Evolutionary conservation across 345 rosid species (phyloP).

Genomic region (Eutrema heterophyllum): DNA sequence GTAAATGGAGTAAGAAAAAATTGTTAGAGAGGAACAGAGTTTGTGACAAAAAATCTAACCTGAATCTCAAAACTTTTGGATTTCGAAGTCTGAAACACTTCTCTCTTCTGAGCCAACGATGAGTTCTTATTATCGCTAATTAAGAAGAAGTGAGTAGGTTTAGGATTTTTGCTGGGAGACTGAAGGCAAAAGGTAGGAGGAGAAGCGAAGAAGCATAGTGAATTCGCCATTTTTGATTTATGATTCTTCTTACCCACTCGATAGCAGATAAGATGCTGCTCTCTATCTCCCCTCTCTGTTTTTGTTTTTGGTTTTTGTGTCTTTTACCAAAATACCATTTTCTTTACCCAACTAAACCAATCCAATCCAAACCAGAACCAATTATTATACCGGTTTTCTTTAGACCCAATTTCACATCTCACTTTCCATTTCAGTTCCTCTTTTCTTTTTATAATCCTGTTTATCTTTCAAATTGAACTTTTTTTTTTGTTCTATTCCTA

Average conservation of each 20-base stretch:
- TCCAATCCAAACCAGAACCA: conserved; percentile 3
- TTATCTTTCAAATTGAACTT: neutral
- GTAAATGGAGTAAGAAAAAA: neutral
- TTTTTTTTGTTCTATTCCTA: too few relatives aligned
- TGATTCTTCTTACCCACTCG: conserved; percentile 34
- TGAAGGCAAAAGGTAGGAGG: conserved; percentile 25
- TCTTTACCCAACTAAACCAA: neutral
- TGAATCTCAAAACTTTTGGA: conserved; percentile 52
- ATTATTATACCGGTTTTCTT: neutral
- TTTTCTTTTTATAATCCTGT: neutral
- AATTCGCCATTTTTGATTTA: conserved; percentile 24
- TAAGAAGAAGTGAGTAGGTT: conserved; percentile 19
- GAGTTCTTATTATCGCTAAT: neutral
- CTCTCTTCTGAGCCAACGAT: conserved; percentile 17
- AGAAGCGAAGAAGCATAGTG: conserved; percentile 27
- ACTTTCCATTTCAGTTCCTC: neutral
- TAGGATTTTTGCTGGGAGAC: conserved; percentile 9
- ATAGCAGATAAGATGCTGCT: conserved; percentile 24
- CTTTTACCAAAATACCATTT: conserved; percentile 17
- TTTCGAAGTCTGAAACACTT: conserved; percentile 43
- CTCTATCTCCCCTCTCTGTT: neutral
- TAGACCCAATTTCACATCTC: neutral
- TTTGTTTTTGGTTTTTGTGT: neutral
- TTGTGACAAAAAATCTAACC: conserved; percentile 36
- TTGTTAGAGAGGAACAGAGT: neutral